Conservation (phyloP, 768 basidiomycete genomes). For the Leccinum sublutescens region DNA sequence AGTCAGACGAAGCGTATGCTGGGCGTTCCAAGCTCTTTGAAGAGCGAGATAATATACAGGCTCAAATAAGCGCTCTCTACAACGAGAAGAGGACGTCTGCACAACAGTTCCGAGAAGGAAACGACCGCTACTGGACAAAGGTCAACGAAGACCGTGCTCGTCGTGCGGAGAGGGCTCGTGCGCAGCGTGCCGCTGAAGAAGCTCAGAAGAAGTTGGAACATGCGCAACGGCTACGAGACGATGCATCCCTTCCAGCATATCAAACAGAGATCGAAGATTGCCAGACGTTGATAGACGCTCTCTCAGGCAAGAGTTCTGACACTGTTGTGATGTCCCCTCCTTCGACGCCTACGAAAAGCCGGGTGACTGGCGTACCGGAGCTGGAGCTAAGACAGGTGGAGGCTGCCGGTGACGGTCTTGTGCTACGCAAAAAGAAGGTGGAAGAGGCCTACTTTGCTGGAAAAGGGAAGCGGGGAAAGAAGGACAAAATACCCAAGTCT, state of each 20-base stretch:
- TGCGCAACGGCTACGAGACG: constrained; percentile 79
- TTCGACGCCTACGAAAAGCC: constrained; percentile 37
- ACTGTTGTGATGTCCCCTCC: constrained; percentile 44
- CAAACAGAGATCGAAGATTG: constrained; percentile 95
- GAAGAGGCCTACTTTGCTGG: constrained; percentile 80
- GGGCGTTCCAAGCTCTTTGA: constrained; percentile 80
- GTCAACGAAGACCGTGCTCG: constrained; percentile 85
- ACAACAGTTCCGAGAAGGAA: constrained; percentile 72
- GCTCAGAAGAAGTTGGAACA: constrained; percentile 77
- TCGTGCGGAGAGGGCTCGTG: constrained; percentile 73
- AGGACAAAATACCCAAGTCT: constrained; percentile 43
- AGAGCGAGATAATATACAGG: constrained; percentile 75
- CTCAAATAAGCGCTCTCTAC: constrained; percentile 67
- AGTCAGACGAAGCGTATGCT: constrained; percentile 81
- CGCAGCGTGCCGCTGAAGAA: constrained; percentile 76
- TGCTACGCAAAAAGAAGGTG: constrained; percentile 89
- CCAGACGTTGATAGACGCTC: constrained; percentile 84
- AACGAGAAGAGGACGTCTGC: constrained; percentile 74
- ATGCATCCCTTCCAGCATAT: constrained; percentile 88
- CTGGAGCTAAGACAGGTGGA: constrained; percentile 87
- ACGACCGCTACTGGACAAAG: constrained; percentile 80
- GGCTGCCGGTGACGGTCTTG: constrained; percentile 56
- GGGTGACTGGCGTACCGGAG: constrained; percentile 68
- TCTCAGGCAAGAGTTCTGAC: constrained; percentile 64
- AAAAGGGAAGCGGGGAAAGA: constrained; percentile 65